Base-by-base conservation (phyloP, 2,329 filamentous ascomycete genomes). In the Sordariomycetes sp. region DNA sequence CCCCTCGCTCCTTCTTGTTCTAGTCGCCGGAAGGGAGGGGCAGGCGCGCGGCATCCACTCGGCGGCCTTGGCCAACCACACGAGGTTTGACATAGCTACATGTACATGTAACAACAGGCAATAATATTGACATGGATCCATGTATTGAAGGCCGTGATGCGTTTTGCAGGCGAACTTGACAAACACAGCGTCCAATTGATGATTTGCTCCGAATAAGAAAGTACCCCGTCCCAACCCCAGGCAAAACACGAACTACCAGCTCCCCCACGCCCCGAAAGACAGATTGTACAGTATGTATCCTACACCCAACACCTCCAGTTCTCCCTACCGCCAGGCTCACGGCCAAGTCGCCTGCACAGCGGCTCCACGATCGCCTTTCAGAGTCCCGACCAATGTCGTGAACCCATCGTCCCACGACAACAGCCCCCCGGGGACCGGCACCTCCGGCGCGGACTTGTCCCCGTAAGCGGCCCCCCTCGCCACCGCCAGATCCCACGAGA, bases 401-500 rank as follows among this genome's bases (percentile, higher is more conserved):
- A 66, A 70, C 53, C 61, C 54, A 63, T 71, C 71, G 57, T 65
- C 61, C 66, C 69, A 73, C 59, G 66, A 63, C 12, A 72, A 58
- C 18, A 58, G 58, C 24, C 24, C 35, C 18, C 52, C 52, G 11
- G 57, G 57, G 20, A 59, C 59, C 37, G 60, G 58, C 37, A 58
- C 58, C 8, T 53, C 53, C 50, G 28, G 12, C 22, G 59, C 57
- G 20, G 56, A 55, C 32, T 58, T 58, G 25, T 37, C 20, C 25
- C 65, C 67, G 32, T 65, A 68, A 8, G 65, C 66, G 35, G 65
- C 60, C 28, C 61, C 60, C 58, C 77, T 70, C 25, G 71, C 67
- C 60, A 78, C 62, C 11, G 75, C 76, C 18, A 80, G 63, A 58
- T 75, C 75, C 71, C 76, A 79, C 16, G 72, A 71, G 57, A 79